phyloP scores from a whole-genome alignment of 179 eudicot species.

The Sideroxylon spinosum region DNA sequence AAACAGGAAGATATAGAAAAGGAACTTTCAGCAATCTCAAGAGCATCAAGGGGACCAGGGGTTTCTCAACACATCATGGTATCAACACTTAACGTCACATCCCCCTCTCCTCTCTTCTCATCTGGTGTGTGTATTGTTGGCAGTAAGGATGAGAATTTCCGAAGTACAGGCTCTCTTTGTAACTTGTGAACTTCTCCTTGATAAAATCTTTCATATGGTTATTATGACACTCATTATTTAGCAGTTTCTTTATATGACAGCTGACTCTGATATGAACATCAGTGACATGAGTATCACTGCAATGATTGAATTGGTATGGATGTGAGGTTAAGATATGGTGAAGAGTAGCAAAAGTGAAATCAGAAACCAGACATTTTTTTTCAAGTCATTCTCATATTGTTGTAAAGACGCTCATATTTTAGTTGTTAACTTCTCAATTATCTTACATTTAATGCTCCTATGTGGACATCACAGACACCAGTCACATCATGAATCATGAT shows the following conservation, averaged over 20 bases:
- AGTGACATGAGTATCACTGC: neutral
- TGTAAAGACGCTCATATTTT: too few relatives aligned
- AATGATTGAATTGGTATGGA: neutral
- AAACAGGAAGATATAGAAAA: conserved; percentile 94
- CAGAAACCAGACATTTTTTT: too few relatives aligned
- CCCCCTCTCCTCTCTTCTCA: neutral
- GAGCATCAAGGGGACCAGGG: conserved; percentile 56
- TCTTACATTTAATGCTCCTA: too few relatives aligned
- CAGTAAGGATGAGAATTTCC: neutral
- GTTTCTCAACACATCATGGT: conserved; percentile 77
- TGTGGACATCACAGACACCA: too few relatives aligned
- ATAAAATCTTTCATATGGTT: neutral
- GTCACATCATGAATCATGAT: too few relatives aligned
- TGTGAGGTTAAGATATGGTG: neutral
- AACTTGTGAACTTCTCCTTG: neutral
- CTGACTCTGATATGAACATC: neutral
- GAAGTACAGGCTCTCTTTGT: neutral
- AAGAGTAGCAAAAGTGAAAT: too few relatives aligned
- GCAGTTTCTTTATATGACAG: neutral
- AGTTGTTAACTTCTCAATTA: too few relatives aligned
- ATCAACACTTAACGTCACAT: conserved; percentile 10
- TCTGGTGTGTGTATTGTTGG: neutral
- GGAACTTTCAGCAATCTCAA: conserved; percentile 54
- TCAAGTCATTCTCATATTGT: too few relatives aligned
- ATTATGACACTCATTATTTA: neutral